Evolutionary conservation across 331 rosid genomes (phyloP), one percentile per base, ranked within the genome.

Genomic region (Pyracantha coccinea): DNA sequence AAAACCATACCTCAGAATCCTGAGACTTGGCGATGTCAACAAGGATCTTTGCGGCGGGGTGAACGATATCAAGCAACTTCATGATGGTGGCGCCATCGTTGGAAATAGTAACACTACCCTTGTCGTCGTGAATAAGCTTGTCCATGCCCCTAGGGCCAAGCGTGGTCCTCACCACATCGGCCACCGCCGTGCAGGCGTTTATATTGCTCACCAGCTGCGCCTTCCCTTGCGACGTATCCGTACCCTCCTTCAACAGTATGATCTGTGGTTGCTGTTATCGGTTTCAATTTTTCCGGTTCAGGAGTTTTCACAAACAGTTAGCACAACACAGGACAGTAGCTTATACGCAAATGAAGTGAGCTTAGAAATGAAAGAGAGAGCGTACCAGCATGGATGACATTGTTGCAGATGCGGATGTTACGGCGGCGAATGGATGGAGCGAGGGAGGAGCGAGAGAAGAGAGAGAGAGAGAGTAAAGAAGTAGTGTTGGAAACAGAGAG

Each of bases 61-160:
- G 99, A 20, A 95, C 91, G 8, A 95, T 88, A 38, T 95, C 99
- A 2, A 95, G 92, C 21, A 95, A 92, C 84, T 95, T 95, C 99
- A 95, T 95, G 81, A 95, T 95, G 62, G 99, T 95, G 66, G 99
- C 99, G 60, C 99, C 99, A 45, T 95, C 99, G 67, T 95, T 95
- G 66, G 99, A 95, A 44, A 95, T 95, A 85, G 99, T 95, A 80
- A 95, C 97, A 21, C 16, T 59, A 27, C 98, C 99, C 76, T 95
- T 95, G 45, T 92, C 90, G 38, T 92, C 97, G 61, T 95, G 99
- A 57, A 95, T 95, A 82, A 95, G 96, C 54, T 95, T 95, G 88
- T 95, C 99, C 99, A 95, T 95, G 35, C 99, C 99, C 50, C 99
- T 89, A 0, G 99, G 99, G 2, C 99, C 99, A 3, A 95, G 85